Base-by-base conservation (phyloP, 176 grass and related monocot genomes). In the Oropetium thomaeum region DNA sequence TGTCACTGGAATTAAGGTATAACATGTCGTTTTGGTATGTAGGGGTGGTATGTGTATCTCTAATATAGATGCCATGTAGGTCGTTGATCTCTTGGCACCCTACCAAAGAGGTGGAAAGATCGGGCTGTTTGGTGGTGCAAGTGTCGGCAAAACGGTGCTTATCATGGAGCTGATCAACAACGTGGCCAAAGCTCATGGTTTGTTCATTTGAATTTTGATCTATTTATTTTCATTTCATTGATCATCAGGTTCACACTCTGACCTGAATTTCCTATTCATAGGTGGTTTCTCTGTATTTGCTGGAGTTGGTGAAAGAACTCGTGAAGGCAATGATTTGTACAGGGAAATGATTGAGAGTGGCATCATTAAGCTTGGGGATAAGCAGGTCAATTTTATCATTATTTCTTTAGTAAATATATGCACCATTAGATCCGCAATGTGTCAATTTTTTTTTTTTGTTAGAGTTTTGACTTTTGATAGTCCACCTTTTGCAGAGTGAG, bases 251-350 rank as follows among this genome's bases (percentile, higher is more conserved):
- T 45, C 40, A 14, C 0, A 3, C 23, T 29, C 1, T 58, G 8
- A 58, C n/a, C 4, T 29, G 26, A 63, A 20, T n/a, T 31, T 52
- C 74, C 53, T 73, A 41, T 83, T 48, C 26, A 47, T 61, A 88
- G 86, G 86, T 84, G 86, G 86, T 88, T 88, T 88, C 69, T 88
- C 86, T 71, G 86, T 88, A 59, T 88, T 88, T 70, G 79, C 75
- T 83, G 86, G 86, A 83, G 86, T 88, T 5, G 86, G 86, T 62
- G 86, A 88, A 34, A 71, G 81, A 48, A 88, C 86, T 19, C 81
- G 86, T 70, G 81, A 88, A 68, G 86, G 86, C 25, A 88, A 88
- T 80, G 86, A 88, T 52, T 75, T 88, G 61, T 88, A 80, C 74
- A 88, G 81, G 57, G 86, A 88, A 80, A 88, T 88, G 86, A 83